Evolutionary conservation across 805 yeast genomes (phyloP), one percentile per base, ranked within the genome.

Genomic region (Metschnikowia amazonensis): DNA sequence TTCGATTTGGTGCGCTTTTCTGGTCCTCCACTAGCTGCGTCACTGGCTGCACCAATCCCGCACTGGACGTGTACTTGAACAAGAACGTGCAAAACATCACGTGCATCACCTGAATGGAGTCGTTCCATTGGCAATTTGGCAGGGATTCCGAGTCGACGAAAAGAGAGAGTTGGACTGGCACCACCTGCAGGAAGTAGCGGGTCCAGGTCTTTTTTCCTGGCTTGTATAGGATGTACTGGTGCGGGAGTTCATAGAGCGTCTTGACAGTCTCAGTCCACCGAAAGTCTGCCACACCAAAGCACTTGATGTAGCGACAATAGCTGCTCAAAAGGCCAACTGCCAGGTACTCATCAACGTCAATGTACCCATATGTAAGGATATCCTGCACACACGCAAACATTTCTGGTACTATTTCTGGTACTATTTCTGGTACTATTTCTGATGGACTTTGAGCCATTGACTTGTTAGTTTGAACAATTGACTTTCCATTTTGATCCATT

Each of bases 321-420:
- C 58, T 51, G 16, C 42, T 40, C 14, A 70, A 44, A 32, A 70
- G 61, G 7, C 50, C 50, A 9, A 67, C 53, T 8, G 68, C 57
- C 5, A 53, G 29, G 14, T 45, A 45, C 44, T 70, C 74, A 20
- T 70, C 75, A 3, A 63, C 56, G 8, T 62, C 64, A 25, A 69
- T 49, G 50, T 57, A 67, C n/a, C 60, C 57, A 5, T 58, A 55
- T 2, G 49, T 38, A 16, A 53, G 45, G 3, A 72, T 47, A 13
- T 60, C 44, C 3, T 47, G 43, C 2, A 54, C 38, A 42, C 65
- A 48, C 14, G 27, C 30, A 38, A 57, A 55, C 42, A 68, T 49
- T 17, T 44, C 45, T 27, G 7, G 35, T 9, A 29, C 28, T 2
- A 18, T 20, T 7, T n/a, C n/a, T n/a, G n/a, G n/a, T n/a, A n/a